Conservation (phyloP, 176 grass and related monocot species). For the Dactylis glomerata region DNA sequence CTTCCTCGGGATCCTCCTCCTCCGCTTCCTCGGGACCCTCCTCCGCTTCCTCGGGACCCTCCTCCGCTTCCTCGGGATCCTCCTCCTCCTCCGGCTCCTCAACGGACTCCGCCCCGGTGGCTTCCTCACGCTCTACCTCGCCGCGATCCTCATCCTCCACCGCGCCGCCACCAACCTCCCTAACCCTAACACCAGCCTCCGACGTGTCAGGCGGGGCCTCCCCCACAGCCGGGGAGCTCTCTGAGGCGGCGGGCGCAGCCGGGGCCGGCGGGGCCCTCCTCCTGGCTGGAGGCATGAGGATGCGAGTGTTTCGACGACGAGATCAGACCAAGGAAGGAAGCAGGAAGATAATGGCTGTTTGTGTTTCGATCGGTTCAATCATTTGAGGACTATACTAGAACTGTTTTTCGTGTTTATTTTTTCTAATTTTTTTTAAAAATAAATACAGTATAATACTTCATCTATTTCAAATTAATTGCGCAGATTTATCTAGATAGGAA, state of each 20-base stretch:
- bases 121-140: constrained; percentile 20
- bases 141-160: constrained; percentile 29
- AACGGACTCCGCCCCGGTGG: not conserved
- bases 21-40: not conserved
- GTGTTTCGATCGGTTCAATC: no score
- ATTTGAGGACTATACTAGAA: no score
- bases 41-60: constrained; percentile 13
- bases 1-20: no score
- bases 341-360: no score
- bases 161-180: not conserved
- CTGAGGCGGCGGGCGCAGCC: not conserved
- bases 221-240: not conserved
- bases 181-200: constrained; percentile 7
- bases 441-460: no score
- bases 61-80: not conserved
- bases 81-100: not conserved
- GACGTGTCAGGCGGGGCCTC: not conserved
- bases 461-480: no score
- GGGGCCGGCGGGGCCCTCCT: not conserved
- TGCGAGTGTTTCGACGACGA: not conserved
- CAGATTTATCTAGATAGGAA: no score
- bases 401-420: no score
- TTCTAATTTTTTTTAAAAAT: no score
- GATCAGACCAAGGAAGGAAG: not conserved
- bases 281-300: not conserved